These are phyloP conservation scores for Harrya chromipes DNA, from an alignment of 768 basidiomycete species.

Conservation along the genomic window DNA sequence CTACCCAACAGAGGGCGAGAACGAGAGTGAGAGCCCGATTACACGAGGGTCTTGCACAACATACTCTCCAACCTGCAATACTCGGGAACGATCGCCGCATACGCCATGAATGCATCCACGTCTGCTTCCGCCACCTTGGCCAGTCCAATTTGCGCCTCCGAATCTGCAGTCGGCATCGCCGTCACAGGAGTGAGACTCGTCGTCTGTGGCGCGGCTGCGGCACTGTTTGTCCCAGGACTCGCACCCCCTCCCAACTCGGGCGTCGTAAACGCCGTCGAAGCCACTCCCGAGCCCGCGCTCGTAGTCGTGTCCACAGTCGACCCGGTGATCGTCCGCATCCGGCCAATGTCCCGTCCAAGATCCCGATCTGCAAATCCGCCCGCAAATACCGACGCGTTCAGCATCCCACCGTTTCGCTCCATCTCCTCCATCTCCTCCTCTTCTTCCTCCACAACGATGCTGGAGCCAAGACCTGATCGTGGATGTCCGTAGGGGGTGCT, in stretches of 20 bases:
- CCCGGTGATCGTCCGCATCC: conserved; percentile 56
- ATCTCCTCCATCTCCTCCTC: conserved; percentile 69
- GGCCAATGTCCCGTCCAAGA: conserved; percentile 34
- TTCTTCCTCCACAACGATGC: conserved; percentile 67
- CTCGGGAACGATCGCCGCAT: conserved; percentile 83
- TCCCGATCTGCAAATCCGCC: conserved; percentile 42
- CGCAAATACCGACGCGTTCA: conserved; percentile 31
- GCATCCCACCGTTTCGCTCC: conserved; percentile 37
- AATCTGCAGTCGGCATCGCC: conserved; percentile 67
- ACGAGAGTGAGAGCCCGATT: not conserved
- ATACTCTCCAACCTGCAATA: conserved; percentile 78
- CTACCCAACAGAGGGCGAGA: not conserved
- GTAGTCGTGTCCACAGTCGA: conserved; percentile 37
- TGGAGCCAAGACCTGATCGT: conserved; percentile 49
- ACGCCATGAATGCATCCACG: conserved; percentile 79
- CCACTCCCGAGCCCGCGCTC: conserved; percentile 35
- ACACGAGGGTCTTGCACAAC: conserved; percentile 62
- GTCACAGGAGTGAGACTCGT: conserved; percentile 67
- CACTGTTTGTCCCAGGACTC: conserved; percentile 34
- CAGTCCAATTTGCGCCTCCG: conserved; percentile 71
- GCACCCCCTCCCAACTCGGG: conserved; percentile 48
- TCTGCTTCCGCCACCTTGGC: conserved; percentile 84
- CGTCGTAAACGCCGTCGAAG: conserved; percentile 57
- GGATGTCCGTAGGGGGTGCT: conserved; percentile 64
- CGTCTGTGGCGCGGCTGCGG: conserved; percentile 37